Base-by-base conservation (phyloP, 345 rosid genomes). In the Sisymbrium altissimum region DNA sequence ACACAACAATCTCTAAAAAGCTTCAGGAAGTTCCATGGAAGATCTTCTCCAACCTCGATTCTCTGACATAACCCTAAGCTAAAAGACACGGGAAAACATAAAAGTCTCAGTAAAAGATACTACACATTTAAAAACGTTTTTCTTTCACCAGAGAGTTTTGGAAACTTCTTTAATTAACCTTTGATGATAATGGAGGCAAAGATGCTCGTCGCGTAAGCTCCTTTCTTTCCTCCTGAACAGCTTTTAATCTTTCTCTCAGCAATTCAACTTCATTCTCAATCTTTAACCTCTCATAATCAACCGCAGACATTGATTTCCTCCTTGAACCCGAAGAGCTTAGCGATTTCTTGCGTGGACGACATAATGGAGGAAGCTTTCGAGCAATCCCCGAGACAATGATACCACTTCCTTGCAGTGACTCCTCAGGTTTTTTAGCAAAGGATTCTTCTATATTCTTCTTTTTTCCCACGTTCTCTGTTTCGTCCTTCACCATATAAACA, bases 251-350 rank as follows among this genome's bases (percentile, higher is more conserved):
- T 75, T 86, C 89, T 75, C 84, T 84, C 27, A 89, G 79, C 79
- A 83, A 53, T 23, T 84, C 93, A 50, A 89, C 89, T 85, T 89
- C 96, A 71, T 70, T 78, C 68, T 89, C 91, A 38, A 89, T 85
- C 81, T 87, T 89, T n/a, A 78, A 61, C 80, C 88, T 85, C 75
- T 89, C 93, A 70, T 78, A 80, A 81, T 87, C 96, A 72, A 87
- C 81, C 27, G 88, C 86, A 54, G 96, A 87, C 96, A 89, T 86
- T 13, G 96, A 87, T 77, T 86, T 85, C 66, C 93, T 78, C 56
- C 88, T 78, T 40, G 77, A 58, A 30, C 73, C 81, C 12, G 76
- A 71, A 41, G 72, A 50, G 50, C 64, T 77, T 13, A 64, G 35
- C 52, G 77, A 49, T 10, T 81, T 84, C 6, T 77, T 66, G 12